Percentiles rank a stretch among this genome's conserved stretches.
Evolutionary conservation across 2,329 filamentous ascomycete species (phyloP).

Genomic region (Sarocladiaceae sp.): DNA sequence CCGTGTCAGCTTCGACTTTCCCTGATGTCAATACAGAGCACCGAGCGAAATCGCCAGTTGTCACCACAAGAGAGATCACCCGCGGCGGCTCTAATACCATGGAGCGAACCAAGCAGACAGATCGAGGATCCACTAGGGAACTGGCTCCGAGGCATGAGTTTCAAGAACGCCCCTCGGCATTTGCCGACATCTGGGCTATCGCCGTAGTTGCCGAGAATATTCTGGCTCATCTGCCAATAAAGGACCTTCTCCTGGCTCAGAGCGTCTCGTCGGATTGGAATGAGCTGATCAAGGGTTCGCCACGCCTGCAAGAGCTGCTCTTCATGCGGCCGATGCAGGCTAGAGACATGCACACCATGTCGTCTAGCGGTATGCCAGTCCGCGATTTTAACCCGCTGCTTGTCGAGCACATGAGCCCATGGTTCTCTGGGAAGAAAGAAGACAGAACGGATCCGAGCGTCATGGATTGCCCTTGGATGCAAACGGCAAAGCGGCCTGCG

Average conservation of each 20-base stretch:
- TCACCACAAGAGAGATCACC: not conserved
- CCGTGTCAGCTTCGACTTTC: not conserved
- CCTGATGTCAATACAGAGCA: not conserved
- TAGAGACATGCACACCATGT: not conserved
- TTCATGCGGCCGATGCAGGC: not conserved
- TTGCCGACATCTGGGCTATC: not conserved
- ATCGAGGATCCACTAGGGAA: not conserved
- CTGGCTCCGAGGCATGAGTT: not conserved
- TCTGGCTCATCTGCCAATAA: not conserved
- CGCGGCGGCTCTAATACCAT: not conserved
- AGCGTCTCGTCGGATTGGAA: not conserved
- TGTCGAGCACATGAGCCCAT: not conserved
- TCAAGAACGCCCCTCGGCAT: not conserved
- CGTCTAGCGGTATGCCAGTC: not conserved
- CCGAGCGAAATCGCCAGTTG: not conserved
- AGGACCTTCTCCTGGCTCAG: not conserved
- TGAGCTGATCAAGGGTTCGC: not conserved
- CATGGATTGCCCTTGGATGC: not conserved
- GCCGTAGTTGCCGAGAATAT: not conserved
- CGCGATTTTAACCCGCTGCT: not conserved
- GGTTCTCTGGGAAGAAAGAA: not conserved
- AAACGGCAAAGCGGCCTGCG: not conserved
- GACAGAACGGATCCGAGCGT: not conserved
- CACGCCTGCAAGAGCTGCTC: slow-evolving; percentile 1
- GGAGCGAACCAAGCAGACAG: not conserved